Base-by-base conservation (phyloP, 2,329 filamentous ascomycete genomes). In the Xylaria arbuscula region DNA sequence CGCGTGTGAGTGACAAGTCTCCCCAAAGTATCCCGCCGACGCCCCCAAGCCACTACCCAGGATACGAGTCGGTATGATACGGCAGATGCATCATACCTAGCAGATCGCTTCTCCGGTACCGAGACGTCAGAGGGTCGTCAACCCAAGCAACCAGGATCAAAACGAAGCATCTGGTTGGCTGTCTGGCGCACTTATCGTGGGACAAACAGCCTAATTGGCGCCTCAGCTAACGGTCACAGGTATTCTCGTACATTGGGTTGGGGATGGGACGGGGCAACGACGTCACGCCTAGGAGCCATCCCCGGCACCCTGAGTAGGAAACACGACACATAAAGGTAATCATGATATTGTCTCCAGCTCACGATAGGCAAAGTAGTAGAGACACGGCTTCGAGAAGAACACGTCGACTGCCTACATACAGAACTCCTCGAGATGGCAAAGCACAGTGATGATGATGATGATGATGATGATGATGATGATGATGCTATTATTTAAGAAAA, bases 11-110 rank as follows among this genome's bases (percentile, higher is more conserved):
- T 50, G 19, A 55, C 67, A 76, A 71, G 75, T 77, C 64, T 64
- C 70, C 56, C n/a, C 28, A 59, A 72, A 62, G 75, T 76, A 75
- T 71, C 73, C 67, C 57, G 65, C 54, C 51, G 38, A 42, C 54
- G 5, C 61, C 61, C 61, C 59, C 36, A 24, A 40, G 63, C 60
- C 50, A 59, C 64, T 61, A 57, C 59, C 62, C 38, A 51, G 48
- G 55, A 57, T 32, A 57, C 55, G 22, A 57, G 40, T 28, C 19
- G 45, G 22, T 57, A 32, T 34, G 24, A n/a, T 34, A 19, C 28
- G 17, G 24, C 17, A 32, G 28, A 54, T 36, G 51, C 28, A 54
- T 54, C 51, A 54, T 54, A 50, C 42, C 45, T 19, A 60, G 61
- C 19, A 48, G 24, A 45, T 54, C 22, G 45, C 28, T 10, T 45